These are phyloP conservation scores for Epipyxis sp. DNA, from an alignment of 108 stramenopile species.

Conservation along the genomic window DNA sequence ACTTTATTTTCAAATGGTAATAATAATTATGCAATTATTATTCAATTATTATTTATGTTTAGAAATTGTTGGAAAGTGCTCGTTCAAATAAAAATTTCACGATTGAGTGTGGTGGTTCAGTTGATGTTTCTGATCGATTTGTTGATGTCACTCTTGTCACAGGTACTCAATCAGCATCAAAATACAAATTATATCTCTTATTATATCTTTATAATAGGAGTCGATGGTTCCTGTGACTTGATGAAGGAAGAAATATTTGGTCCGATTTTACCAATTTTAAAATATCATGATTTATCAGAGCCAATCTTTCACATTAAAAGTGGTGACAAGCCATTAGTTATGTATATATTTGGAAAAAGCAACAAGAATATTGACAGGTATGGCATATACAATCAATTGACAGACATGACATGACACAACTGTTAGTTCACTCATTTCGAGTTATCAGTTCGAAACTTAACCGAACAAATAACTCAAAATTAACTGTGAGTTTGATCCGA, in stretches of 20 bases:
- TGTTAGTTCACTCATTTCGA: too few species aligned
- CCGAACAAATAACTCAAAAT: too few species aligned
- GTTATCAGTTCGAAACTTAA: too few species aligned
- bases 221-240: conserved; percentile 38
- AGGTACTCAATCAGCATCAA: conserved; percentile 36
- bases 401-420: too few species aligned
- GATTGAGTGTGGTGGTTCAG: conserved; percentile 36
- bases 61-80: not conserved
- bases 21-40: too few species aligned
- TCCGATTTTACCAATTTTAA: conserved; percentile 70
- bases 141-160: conserved; percentile 32
- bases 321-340: conserved; percentile 60
- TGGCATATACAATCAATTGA: not conserved
- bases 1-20: too few species aligned
- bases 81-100: too few species aligned
- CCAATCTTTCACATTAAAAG: conserved; percentile 57
- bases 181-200: not conserved
- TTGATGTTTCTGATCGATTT: not conserved
- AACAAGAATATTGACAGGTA: conserved; percentile 46
- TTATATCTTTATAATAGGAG: conserved; percentile 33
- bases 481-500: too few species aligned
- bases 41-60: too few species aligned
- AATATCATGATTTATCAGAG: conserved; percentile 56
- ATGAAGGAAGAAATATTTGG: conserved; percentile 84
- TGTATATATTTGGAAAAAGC: conserved; percentile 68